These are phyloP conservation scores for Metarhizium rileyi DNA, from an alignment of 2,329 filamentous ascomycete genomes.

Conservation along the genomic window DNA sequence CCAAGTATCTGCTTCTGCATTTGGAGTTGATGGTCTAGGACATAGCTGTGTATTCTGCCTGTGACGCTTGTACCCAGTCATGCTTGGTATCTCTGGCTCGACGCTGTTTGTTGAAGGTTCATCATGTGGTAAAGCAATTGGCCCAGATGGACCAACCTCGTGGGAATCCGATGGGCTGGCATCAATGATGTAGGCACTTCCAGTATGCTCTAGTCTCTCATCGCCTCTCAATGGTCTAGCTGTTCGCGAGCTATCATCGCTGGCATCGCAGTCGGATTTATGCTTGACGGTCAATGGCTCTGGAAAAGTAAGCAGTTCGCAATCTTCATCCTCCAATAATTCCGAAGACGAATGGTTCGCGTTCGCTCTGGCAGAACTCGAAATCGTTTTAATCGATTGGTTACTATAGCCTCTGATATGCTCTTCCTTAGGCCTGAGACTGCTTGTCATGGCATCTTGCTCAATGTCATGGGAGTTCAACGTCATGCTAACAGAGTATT, in stretches of 20 bases:
- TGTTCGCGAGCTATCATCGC: background rate
- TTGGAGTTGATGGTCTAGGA: background rate
- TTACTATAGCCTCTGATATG: background rate
- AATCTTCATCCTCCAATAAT: background rate
- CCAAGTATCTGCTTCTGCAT: slow-evolving; percentile 8
- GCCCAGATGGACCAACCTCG: background rate
- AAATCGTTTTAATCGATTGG: background rate
- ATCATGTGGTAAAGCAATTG: background rate
- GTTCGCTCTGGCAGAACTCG: background rate
- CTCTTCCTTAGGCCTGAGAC: background rate
- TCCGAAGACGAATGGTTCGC: background rate
- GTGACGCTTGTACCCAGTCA: slow-evolving; percentile 8
- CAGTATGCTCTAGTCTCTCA: background rate
- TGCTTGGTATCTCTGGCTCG: slow-evolving; percentile 6
- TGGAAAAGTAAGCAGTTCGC: background rate
- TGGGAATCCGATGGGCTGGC: background rate
- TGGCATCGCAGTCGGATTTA: background rate
- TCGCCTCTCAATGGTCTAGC: background rate
- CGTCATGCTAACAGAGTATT: background rate
- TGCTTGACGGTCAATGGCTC: background rate
- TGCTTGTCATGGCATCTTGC: background rate
- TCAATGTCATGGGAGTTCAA: background rate
- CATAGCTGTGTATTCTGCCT: slow-evolving; percentile 9
- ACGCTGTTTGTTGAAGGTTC: background rate
- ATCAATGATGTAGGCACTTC: background rate